phyloP scores from a whole-genome alignment of 2,329 filamentous ascomycete species.

The Botryosphaeria agaves region DNA sequence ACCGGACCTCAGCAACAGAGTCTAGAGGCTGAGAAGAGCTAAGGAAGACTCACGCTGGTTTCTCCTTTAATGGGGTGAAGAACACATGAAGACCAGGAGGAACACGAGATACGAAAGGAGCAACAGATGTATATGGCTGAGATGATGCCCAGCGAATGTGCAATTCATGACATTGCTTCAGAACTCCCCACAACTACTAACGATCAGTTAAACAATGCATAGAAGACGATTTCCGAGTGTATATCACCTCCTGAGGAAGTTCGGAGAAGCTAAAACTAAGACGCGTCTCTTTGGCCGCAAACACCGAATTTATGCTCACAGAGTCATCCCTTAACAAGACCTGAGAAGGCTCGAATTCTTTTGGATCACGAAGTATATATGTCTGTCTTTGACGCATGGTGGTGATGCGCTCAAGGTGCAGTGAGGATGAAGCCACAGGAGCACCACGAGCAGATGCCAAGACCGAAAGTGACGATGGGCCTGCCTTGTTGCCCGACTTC shows the following conservation, averaged over 20 bases:
- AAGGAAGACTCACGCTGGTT: slow-evolving; percentile 14
- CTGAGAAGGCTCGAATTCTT: slow-evolving; percentile 45
- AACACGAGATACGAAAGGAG: slow-evolving; percentile 58
- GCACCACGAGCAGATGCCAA: background rate
- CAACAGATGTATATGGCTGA: slow-evolving; percentile 36
- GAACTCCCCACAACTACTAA: slow-evolving; percentile 38
- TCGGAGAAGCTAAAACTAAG: slow-evolving; percentile 58
- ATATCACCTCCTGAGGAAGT: slow-evolving; percentile 51
- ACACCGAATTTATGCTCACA: slow-evolving; percentile 40
- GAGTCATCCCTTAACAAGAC: slow-evolving; percentile 38
- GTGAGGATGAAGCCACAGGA: no score
- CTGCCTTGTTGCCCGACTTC: background rate
- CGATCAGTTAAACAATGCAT: slow-evolving; percentile 5
- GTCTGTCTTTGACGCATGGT: slow-evolving; percentile 66
- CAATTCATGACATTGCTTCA: slow-evolving; percentile 51
- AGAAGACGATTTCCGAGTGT: no score
- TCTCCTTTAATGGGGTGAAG: slow-evolving; percentile 41
- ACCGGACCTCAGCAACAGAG: slow-evolving; percentile 2
- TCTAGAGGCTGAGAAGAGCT: background rate
- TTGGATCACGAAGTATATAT: slow-evolving; percentile 48
- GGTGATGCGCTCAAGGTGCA: background rate
- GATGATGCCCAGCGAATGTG: slow-evolving; percentile 65
- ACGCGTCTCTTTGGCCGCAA: slow-evolving; percentile 61
- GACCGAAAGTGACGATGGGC: background rate
- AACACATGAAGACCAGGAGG: slow-evolving; percentile 71